These are phyloP conservation scores for Rhizopogon roseolus DNA, from an alignment of 768 basidiomycete species.

Conservation along the genomic window DNA sequence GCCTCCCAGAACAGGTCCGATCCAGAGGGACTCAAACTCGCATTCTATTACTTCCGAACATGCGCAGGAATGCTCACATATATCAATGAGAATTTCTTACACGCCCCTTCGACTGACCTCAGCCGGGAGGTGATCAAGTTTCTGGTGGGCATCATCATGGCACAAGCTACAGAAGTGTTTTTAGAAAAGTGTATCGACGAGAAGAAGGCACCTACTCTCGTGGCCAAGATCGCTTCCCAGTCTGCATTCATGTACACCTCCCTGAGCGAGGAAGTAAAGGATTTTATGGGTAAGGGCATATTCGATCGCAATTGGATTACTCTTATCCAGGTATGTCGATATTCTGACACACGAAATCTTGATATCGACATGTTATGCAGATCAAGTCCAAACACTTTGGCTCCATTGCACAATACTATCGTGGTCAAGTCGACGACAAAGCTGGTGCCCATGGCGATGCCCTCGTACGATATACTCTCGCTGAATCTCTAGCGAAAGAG, in stretches of 20 bases:
- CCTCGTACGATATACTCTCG: conserved; percentile 71
- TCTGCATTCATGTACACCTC: conserved; percentile 76
- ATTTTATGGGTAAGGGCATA: conserved; percentile 94
- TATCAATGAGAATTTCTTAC: conserved; percentile 99
- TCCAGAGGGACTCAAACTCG: conserved; percentile 88
- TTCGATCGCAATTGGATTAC: conserved; percentile 94
- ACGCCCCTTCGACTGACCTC: conserved; percentile 94
- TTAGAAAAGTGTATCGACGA: conserved; percentile 92
- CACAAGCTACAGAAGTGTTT: conserved; percentile 95
- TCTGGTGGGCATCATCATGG: conserved; percentile 79
- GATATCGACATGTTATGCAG: conserved; percentile 31
- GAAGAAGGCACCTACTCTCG: conserved; percentile 76
- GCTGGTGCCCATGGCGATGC: conserved; percentile 83
- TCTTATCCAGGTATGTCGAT: conserved; percentile 61
- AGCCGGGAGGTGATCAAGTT: conserved; percentile 94
- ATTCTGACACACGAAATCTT: background rate
- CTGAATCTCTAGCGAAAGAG: conserved; percentile 81
- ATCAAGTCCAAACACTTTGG: conserved; percentile 90
- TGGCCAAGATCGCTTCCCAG: conserved; percentile 82
- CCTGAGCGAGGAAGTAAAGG: conserved; percentile 89
- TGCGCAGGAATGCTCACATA: conserved; percentile 97
- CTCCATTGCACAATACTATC: conserved; percentile 84
- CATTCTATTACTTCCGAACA: conserved; percentile 87
- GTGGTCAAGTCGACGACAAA: conserved; percentile 70
- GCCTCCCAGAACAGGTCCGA: conserved; percentile 79